Percentiles rank a stretch among this genome's conserved stretches.
Evolutionary conservation across 2,329 filamentous ascomycete species (phyloP).

Genomic region (Ophidiomyces ophidiicola): DNA sequence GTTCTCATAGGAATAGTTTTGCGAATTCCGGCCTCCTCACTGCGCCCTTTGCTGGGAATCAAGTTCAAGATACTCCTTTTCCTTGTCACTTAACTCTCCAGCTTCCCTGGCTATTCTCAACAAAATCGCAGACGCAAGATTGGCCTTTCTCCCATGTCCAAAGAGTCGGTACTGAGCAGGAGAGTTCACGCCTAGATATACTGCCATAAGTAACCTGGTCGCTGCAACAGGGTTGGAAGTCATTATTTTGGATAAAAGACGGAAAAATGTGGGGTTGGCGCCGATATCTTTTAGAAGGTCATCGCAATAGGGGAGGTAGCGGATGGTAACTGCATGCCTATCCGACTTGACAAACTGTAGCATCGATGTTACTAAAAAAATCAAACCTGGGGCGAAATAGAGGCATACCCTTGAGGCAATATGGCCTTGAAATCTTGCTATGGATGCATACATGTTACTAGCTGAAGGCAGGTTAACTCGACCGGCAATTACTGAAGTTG

Average conservation of each 20-base stretch:
- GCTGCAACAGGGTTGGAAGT: constrained; percentile 20
- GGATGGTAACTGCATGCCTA: constrained; percentile 22
- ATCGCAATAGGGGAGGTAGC: constrained; percentile 25
- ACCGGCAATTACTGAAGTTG: constrained; percentile 22
- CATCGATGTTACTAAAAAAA: neutral
- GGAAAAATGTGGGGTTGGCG: constrained; percentile 23
- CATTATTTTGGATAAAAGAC: constrained; percentile 21
- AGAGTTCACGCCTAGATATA: constrained; percentile 29
- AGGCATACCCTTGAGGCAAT: constrained; percentile 17
- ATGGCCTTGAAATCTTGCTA: constrained; percentile 20
- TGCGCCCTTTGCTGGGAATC: too few species aligned
- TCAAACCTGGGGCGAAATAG: neutral
- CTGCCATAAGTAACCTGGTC: constrained; percentile 21
- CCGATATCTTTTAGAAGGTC: constrained; percentile 25
- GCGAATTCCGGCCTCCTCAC: too few species aligned
- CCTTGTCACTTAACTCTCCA: constrained; percentile 19
- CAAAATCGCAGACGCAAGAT: constrained; percentile 25
- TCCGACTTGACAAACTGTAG: constrained; percentile 23
- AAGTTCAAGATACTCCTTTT: constrained; percentile 13
- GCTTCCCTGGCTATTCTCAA: constrained; percentile 21
- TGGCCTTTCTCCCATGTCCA: constrained; percentile 23
- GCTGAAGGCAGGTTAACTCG: constrained; percentile 19
- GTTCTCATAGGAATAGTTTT: too few species aligned
- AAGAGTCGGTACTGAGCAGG: constrained; percentile 28
- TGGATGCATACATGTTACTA: constrained; percentile 21